phyloP scores from a whole-genome alignment of 2,329 filamentous ascomycete species.

The Alternaria gaisen region DNA sequence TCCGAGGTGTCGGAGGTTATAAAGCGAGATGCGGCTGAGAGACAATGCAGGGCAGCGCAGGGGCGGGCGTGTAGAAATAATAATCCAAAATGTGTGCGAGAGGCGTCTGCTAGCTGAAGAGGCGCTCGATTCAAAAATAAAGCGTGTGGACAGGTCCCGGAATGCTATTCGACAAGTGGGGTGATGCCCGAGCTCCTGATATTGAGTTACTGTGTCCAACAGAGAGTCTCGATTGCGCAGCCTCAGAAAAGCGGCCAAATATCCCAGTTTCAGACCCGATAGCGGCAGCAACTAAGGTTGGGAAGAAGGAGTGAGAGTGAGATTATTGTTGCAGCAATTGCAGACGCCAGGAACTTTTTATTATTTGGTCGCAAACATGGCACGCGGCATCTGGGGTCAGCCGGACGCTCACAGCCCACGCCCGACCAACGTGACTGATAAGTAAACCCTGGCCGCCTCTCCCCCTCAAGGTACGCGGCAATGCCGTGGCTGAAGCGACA shows the following conservation, averaged over 20 bases:
- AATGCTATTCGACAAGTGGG: slow-evolving; percentile 36
- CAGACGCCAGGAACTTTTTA: slow-evolving; percentile 29
- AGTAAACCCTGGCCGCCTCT: slow-evolving; percentile 20
- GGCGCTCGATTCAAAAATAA: slow-evolving; percentile 25
- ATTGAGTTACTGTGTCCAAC: slow-evolving; percentile 28
- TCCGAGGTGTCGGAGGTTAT: slow-evolving; percentile 23
- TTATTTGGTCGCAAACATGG: slow-evolving; percentile 31
- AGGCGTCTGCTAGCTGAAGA: slow-evolving; percentile 20
- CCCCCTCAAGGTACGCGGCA: slow-evolving; percentile 27
- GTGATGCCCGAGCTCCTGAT: slow-evolving; percentile 31
- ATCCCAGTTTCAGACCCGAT: slow-evolving; percentile 21
- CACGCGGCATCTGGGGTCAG: slow-evolving; percentile 35
- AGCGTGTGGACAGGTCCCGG: slow-evolving; percentile 37
- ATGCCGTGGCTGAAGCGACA: slow-evolving; percentile 25
- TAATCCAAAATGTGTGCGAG: slow-evolving; percentile 21
- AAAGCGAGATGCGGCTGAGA: slow-evolving; percentile 33
- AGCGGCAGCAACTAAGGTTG: slow-evolving; percentile 6
- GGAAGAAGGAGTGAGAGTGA: slow-evolving; percentile 3
- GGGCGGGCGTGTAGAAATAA: slow-evolving; percentile 20
- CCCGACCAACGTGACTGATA: slow-evolving; percentile 34
- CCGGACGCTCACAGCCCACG: slow-evolving; percentile 24
- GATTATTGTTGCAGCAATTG: slow-evolving; percentile 18
- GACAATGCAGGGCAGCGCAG: slow-evolving; percentile 29
- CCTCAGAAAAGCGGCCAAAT: slow-evolving; percentile 24
- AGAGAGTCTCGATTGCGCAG: slow-evolving; percentile 23